phyloP scores from a whole-genome alignment of 495 filamentous ascomycete species.

The Letharia columbiana region DNA sequence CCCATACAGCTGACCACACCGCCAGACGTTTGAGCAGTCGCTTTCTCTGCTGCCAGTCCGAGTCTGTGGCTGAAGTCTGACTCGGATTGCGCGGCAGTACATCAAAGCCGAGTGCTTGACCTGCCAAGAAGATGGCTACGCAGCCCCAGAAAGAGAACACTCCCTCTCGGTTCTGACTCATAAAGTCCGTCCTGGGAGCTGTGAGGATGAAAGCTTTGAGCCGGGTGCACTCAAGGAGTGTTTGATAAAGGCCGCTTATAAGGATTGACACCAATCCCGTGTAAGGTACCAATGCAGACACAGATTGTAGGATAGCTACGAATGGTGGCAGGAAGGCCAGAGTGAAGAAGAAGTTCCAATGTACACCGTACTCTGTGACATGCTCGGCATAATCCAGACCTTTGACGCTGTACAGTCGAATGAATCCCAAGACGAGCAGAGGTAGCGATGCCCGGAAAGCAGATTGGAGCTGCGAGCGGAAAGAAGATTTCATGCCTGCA shows the following conservation, averaged over 20 bases:
- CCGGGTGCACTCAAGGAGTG: conserved; percentile 62
- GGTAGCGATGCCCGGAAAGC: conserved; percentile 76
- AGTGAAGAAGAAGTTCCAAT: conserved; percentile 99
- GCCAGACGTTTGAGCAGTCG: conserved; percentile 52
- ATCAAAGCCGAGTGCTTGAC: conserved; percentile 70
- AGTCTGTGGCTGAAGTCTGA: conserved; percentile 25
- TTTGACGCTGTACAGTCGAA: conserved; percentile 83
- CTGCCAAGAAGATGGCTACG: conserved; percentile 87
- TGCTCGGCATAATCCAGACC: conserved; percentile 94
- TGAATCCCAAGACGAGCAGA: conserved; percentile 68
- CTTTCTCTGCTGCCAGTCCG: conserved; percentile 34
- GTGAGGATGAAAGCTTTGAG: conserved; percentile 78
- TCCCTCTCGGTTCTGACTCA: conserved; percentile 89
- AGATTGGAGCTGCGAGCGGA: conserved; percentile 47
- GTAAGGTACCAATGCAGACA: conserved; percentile 52
- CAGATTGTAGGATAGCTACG: conserved; percentile 72
- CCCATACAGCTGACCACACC: conserved; percentile 57
- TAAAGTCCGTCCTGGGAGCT: conserved; percentile 64
- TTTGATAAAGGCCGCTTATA: conserved; percentile 59
- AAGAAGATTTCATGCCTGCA: conserved; percentile 36
- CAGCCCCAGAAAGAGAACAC: conserved; percentile 91
- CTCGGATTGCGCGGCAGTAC: conserved; percentile 54
- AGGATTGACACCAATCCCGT: conserved; percentile 63
- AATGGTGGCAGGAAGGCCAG: conserved; percentile 83
- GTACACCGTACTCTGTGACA: conserved; percentile 94